These are phyloP conservation scores for Pseudoneurospora amorphoporcata DNA, from an alignment of 495 filamentous ascomycete species.

Conservation along the genomic window DNA sequence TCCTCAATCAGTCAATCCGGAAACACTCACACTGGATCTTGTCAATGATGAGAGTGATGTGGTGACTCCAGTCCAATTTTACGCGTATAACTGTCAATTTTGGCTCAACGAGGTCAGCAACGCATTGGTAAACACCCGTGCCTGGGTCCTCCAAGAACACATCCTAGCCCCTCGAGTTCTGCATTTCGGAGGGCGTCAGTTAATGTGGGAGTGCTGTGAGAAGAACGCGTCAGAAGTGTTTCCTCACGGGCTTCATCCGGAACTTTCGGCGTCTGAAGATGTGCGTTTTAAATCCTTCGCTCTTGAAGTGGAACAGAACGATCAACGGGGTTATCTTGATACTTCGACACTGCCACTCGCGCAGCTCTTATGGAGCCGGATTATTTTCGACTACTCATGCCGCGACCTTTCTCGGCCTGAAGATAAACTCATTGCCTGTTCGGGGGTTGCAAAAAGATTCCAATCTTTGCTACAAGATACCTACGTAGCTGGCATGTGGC, in stretches of 20 bases:
- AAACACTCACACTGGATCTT: background rate
- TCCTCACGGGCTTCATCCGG: background rate
- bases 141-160: constrained; percentile 2
- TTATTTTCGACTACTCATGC: background rate
- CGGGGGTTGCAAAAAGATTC: background rate
- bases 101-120: background rate
- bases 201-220: constrained; percentile 2
- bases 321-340: background rate
- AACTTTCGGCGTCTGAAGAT: background rate
- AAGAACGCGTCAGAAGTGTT: background rate
- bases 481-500: background rate
- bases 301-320: background rate
- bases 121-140: background rate
- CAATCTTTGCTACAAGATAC: background rate
- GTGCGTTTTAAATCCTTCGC: background rate
- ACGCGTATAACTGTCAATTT: background rate
- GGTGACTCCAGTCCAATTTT: background rate
- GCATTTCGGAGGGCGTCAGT: background rate
- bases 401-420: background rate
- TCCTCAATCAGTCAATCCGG: background rate
- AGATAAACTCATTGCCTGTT: background rate
- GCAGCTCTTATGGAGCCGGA: background rate
- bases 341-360: fast-evolving
- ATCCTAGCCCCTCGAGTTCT: constrained; percentile 1
- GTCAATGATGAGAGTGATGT: background rate